Base-by-base conservation (phyloP, 1,139 yeast genomes). In the Blastobotrys petasosporus region DNA sequence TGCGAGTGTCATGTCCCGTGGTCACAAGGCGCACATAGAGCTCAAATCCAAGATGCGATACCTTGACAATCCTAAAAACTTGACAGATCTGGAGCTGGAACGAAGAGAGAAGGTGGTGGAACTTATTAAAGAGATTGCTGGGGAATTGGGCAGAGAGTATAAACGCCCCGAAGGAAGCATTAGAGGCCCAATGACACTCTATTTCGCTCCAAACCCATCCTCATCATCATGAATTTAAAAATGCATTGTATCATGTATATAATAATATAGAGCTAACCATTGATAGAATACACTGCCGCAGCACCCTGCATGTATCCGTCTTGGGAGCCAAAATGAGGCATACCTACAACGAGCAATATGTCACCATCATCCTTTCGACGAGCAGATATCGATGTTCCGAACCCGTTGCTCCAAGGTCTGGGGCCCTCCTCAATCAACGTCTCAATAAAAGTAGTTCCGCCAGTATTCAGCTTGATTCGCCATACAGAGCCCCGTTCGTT, bases 401-500 rank as follows among this genome's bases (percentile, higher is more conserved):
- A 74, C 12, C 71, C 74, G 6, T 66, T 56, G 37, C 61, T 63
- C 2, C 70, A 55, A 1, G 63, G 72, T 11, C 53, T 53, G 1
- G 58, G 62, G 0, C 58, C 54, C 4, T 54, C 53, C 1, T 63
- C 63, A 1, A 57, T 38, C 5, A 56, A 45, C 2, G 55, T 39
- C 1, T 58, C 53, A 6, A 37, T 34, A 2, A 10, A 17, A 23
- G 35, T 41, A 9, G 41, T 23, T 5, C 32, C 39, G 11, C 49
- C 41, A 2, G 58, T 55, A 4, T 43, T 39, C 40, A 74, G 50
- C 4, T 58, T 45, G 3, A 41, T 13, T 29, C 56, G 50, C 71
- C 77, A 77, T 2, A 77, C 60, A 1, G 70, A 69, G 2, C 82
- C 81, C 31, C 48, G 50, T 31, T 66, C 67, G 5, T 61, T 63